Percentiles rank a stretch among this genome's conserved stretches.
Conservation (phyloP, 257 asterid species). For the Gynochthodes officinalis region DNA sequence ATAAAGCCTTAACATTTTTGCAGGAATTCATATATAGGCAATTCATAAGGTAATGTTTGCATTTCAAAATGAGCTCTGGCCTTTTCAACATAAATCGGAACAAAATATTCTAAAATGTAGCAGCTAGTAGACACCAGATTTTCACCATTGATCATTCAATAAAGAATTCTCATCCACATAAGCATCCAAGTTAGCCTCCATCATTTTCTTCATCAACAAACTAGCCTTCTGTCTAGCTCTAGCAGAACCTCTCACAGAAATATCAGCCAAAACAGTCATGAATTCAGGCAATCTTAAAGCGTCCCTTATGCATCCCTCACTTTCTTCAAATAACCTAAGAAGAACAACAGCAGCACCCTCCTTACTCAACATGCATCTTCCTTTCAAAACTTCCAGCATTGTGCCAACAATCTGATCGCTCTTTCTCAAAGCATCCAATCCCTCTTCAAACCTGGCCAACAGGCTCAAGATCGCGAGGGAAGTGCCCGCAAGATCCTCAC, state of each 20-base stretch:
- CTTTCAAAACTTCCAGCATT: constrained; percentile 48
- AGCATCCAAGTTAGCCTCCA: constrained; percentile 32
- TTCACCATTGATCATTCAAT: constrained; percentile 19
- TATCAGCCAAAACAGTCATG: constrained; percentile 58
- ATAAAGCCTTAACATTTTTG: no score
- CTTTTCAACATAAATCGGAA: not conserved
- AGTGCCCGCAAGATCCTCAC: constrained; percentile 63
- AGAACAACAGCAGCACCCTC: constrained; percentile 72
- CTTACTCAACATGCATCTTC: constrained; percentile 55
- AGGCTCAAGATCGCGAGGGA: constrained; percentile 49
- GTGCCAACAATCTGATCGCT: constrained; percentile 34
- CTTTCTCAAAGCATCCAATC: constrained; percentile 46
- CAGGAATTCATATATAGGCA: no score
- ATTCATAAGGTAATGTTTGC: no score
- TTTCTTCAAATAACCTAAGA: constrained; percentile 59
- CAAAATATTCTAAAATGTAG: not conserved
- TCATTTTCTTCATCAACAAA: constrained; percentile 61
- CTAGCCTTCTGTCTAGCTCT: constrained; percentile 59
- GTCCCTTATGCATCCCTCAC: constrained; percentile 50
- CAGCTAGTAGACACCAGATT: not conserved
- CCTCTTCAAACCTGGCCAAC: constrained; percentile 69
- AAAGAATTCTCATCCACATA: constrained; percentile 8
- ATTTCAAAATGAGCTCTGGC: not conserved
- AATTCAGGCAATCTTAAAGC: constrained; percentile 51
- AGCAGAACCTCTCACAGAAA: constrained; percentile 63